A percentile compares a stretch with the other conserved stretches of the same genome.
phyloP scores from a whole-genome alignment of 495 filamentous ascomycete genomes.

The Podospora anserina region DNA sequence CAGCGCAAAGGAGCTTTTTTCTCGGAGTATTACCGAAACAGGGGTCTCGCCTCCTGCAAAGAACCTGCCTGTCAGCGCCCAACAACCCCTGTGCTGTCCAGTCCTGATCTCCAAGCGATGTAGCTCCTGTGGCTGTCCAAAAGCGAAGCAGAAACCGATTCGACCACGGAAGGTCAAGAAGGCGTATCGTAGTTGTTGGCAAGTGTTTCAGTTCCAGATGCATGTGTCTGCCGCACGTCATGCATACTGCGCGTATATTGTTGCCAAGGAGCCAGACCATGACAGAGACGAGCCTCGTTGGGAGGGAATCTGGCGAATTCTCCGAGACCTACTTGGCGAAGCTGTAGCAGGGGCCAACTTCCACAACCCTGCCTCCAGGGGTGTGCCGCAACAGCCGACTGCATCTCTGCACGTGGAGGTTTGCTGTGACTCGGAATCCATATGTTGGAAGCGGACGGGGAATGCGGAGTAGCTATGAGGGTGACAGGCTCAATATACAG shows the following conservation, averaged over 20 bases:
- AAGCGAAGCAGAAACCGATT: constrained; percentile 4
- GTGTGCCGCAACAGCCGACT: constrained; percentile 12
- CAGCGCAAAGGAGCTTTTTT: background rate
- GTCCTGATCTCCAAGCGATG: background rate
- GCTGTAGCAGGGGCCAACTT: background rate
- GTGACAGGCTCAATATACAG: no score
- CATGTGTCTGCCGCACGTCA: constrained; percentile 6
- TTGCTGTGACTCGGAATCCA: background rate
- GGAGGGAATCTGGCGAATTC: background rate
- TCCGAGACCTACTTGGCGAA: background rate
- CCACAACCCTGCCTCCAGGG: background rate
- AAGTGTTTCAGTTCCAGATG: constrained; percentile 8
- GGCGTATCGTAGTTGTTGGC: background rate
- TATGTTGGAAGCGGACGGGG: background rate
- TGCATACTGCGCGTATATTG: background rate
- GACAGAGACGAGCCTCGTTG: background rate
- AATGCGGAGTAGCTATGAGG: no score
- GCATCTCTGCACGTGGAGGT: background rate
- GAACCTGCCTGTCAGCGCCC: background rate
- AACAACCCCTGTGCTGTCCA: background rate
- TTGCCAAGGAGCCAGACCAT: background rate
- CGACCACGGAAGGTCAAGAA: background rate
- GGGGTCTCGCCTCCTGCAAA: constrained; percentile 3
- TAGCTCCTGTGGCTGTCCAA: background rate
- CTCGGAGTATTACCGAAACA: constrained; percentile 16